phyloP scores from a whole-genome alignment of 495 filamentous ascomycete species.

The Halenospora varia region DNA sequence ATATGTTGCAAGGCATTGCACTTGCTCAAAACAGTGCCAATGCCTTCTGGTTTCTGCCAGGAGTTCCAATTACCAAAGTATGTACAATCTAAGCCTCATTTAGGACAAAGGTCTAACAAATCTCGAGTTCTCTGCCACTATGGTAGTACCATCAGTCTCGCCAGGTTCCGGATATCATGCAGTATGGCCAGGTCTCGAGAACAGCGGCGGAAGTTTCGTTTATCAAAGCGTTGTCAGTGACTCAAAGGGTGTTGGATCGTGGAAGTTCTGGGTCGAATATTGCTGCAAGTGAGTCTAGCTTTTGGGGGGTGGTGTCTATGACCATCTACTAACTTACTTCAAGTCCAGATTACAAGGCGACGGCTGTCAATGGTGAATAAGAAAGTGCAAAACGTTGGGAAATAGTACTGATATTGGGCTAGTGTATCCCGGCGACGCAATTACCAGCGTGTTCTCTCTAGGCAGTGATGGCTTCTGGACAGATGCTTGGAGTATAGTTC shows the following conservation, averaged over 20 bases:
- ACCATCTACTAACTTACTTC: background rate
- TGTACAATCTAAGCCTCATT: background rate
- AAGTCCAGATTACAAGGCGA: slow-evolving; percentile 12
- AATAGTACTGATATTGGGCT: background rate
- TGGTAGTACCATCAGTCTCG: slow-evolving; percentile 14
- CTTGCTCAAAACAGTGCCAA: background rate
- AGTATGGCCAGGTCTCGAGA: slow-evolving; percentile 16
- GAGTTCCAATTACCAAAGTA: slow-evolving; percentile 8
- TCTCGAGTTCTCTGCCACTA: slow-evolving; percentile 6
- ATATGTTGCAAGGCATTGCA: background rate
- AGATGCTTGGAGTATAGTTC: slow-evolving; percentile 11
- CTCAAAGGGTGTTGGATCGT: slow-evolving; percentile 9
- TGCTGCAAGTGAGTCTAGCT: slow-evolving; percentile 13
- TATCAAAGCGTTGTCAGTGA: slow-evolving; percentile 14
- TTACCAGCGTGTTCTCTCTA: slow-evolving; percentile 11
- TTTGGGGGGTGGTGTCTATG: too few species aligned
- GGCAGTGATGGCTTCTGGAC: slow-evolving; percentile 8
- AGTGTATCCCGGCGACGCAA: slow-evolving; percentile 17
- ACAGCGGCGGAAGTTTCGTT: background rate
- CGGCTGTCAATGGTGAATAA: slow-evolving; percentile 5
- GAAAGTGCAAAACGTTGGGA: background rate
- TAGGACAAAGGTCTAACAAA: background rate
- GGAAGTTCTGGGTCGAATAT: slow-evolving; percentile 19
- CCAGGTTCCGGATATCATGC: slow-evolving; percentile 2
- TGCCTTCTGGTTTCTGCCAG: slow-evolving; percentile 1